Evolutionary conservation across 179 eudicot genomes (phyloP), one percentile per base, ranked within the genome.

Genomic region (Beta macrorhiza): DNA sequence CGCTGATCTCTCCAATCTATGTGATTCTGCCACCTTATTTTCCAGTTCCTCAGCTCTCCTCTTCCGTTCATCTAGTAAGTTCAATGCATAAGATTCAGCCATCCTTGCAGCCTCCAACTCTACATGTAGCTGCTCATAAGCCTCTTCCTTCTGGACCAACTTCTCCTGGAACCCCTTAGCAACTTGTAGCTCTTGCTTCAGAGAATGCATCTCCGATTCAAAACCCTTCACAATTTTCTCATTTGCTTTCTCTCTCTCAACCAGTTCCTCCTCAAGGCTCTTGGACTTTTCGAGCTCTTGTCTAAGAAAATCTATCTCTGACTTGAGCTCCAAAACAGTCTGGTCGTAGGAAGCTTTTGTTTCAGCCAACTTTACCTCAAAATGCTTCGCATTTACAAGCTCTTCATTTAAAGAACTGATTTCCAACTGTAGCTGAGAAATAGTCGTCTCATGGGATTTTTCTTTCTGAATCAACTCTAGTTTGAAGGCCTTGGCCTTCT

Each of bases 41-140:
- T 92, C 93, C 73, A 91, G 81, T 73, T 90, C 94, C 82, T 92
- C 92, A 22, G 88, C 91, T 83, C 78, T 90, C 52, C 61, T 88
- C 81, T 92, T 87, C 90, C 90, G 90, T 82, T 95, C 99, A 71
- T 89, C 91, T 75, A 90, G 81, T 72, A 89, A 82, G 79, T 86
- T 92, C 65, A 79, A 86, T 9, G 98, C 91, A 75, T 92, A 90
- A 45, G 95, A 91, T 80, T 93, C 94, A 5, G 97, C 91, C 93
- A 92, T 87, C 77, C 87, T 89, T 9, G 97, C 93, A 67, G 99
- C 98, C 82, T 92, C 97, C 77, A 94, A 81, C 75, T 96, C 98
- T 29, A 89, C 89, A 71, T 88, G 87, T 65, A 96, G 92, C 76
- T 91, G 91, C 87, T 96, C 92, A 22, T 88, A 74, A 20, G 89